These are phyloP conservation scores for Fusarium oligoseptatum DNA, from an alignment of 2,329 filamentous ascomycete genomes.

Conservation along the genomic window DNA sequence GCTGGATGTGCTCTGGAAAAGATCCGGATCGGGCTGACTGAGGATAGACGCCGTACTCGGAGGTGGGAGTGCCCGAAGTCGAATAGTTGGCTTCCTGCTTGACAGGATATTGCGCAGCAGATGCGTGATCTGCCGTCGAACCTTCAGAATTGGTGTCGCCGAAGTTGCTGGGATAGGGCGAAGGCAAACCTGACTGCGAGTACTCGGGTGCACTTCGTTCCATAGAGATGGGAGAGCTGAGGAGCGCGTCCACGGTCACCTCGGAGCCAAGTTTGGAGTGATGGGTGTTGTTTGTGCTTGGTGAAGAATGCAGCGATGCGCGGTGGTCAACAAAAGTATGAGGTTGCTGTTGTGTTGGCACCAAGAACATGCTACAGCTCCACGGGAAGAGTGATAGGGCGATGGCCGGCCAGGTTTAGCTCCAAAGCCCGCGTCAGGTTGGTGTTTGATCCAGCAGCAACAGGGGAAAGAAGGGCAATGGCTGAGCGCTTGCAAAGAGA, in stretches of 20 bases:
- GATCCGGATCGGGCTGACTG: slow-evolving; percentile 82
- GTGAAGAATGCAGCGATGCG: slow-evolving; percentile 40
- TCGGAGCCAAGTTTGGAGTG: slow-evolving; percentile 43
- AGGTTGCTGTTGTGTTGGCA: slow-evolving; percentile 51
- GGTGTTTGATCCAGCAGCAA: slow-evolving; percentile 46
- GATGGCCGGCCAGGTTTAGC: slow-evolving; percentile 51
- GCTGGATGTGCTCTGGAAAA: slow-evolving; percentile 89
- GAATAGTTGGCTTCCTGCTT: slow-evolving; percentile 86
- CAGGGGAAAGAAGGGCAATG: slow-evolving; percentile 47
- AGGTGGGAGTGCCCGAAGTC: slow-evolving; percentile 84
- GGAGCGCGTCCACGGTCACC: slow-evolving; percentile 45
- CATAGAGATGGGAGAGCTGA: slow-evolving; percentile 58
- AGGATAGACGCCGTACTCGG: slow-evolving; percentile 87
- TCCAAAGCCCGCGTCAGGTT: slow-evolving; percentile 51
- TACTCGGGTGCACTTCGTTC: slow-evolving; percentile 79
- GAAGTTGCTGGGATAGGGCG: slow-evolving; percentile 76
- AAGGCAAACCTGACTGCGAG: slow-evolving; percentile 89
- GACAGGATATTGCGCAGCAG: slow-evolving; percentile 90
- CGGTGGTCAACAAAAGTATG: slow-evolving; percentile 48
- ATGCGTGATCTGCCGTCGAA: slow-evolving; percentile 88
- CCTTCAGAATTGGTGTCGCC: slow-evolving; percentile 85
- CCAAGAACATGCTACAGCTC: slow-evolving; percentile 53
- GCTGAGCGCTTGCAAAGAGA: slow-evolving; percentile 49
- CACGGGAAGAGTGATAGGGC: slow-evolving; percentile 47
- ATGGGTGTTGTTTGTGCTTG: slow-evolving; percentile 13